Conservation (phyloP, 1,284 basidiomycete genomes). For the Exsudoporus floridanus region DNA sequence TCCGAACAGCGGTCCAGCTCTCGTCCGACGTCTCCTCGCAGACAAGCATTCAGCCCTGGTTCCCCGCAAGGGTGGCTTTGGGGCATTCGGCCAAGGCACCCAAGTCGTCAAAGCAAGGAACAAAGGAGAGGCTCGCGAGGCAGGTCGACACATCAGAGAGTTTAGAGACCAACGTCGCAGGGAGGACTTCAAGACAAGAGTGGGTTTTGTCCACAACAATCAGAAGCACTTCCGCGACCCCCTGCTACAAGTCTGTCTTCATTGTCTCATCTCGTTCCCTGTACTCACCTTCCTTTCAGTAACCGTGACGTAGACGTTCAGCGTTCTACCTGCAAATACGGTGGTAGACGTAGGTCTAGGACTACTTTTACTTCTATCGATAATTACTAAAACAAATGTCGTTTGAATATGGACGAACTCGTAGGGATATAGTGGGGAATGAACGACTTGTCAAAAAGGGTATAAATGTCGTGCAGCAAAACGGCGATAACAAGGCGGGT, state of each 20-base stretch:
- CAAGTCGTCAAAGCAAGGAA: conserved; percentile 91
- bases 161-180: conserved; percentile 79
- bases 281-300: conserved; percentile 20
- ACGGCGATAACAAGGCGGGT: conserved; percentile 28
- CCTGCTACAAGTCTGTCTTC: conserved; percentile 39
- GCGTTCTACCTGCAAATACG: conserved; percentile 1
- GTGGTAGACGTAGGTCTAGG: conserved; percentile 7
- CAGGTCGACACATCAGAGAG: conserved; percentile 83
- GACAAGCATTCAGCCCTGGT: conserved; percentile 84
- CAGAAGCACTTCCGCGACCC: conserved; percentile 87
- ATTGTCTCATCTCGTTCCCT: background rate
- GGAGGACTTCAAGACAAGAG: conserved; percentile 84
- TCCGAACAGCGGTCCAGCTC: conserved; percentile 67
- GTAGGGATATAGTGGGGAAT: conserved; percentile 25
- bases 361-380: conserved; percentile 23
- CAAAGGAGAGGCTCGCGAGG: conserved; percentile 90
- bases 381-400: conserved; percentile 12
- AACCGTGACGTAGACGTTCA: background rate
- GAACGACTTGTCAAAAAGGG: conserved; percentile 35
- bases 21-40: conserved; percentile 71
- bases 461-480: conserved; percentile 35
- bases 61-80: conserved; percentile 82
- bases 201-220: conserved; percentile 76
- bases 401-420: conserved; percentile 16
- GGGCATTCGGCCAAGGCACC: conserved; percentile 78